Percentiles rank a stretch among this genome's conserved stretches.
phyloP scores from a whole-genome alignment of 2,329 filamentous ascomycete genomes.

The Parastagonospora avenae region DNA sequence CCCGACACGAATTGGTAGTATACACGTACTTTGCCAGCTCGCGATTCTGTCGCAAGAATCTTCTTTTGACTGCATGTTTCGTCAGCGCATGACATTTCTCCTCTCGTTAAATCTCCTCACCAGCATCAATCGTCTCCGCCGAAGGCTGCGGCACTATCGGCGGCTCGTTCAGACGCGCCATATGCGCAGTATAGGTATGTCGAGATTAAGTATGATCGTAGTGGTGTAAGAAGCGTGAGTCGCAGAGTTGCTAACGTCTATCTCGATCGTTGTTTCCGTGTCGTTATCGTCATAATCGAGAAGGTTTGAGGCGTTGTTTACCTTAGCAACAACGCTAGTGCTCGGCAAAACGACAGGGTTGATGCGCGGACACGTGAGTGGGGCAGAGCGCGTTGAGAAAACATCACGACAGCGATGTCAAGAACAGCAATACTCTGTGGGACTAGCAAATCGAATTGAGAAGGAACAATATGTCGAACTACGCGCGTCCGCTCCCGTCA shows the following conservation, averaged over 20 bases:
- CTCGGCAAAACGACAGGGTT: conserved; percentile 2
- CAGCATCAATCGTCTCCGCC: conserved; percentile 68
- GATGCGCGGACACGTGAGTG: conserved; percentile 28
- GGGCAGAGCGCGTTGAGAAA: conserved; percentile 25
- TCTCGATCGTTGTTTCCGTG: conserved; percentile 39
- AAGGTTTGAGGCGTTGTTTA: conserved; percentile 37
- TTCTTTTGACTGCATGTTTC: conserved; percentile 70
- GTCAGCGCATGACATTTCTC: conserved; percentile 55
- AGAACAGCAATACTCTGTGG: not conserved
- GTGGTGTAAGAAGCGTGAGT: conserved; percentile 4
- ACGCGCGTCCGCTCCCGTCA: conserved; percentile 58
- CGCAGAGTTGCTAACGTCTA: conserved; percentile 15
- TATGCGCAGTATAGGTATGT: conserved; percentile 55
- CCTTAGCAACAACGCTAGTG: conserved; percentile 36
- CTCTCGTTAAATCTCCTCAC: conserved; percentile 1
- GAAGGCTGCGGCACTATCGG: conserved; percentile 53
- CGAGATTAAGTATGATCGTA: conserved; percentile 35
- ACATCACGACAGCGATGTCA: not conserved
- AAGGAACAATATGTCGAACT: conserved; percentile 45
- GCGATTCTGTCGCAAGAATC: conserved; percentile 81
- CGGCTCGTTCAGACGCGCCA: conserved; percentile 83
- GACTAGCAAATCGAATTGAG: conserved; percentile 1
- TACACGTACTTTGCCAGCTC: conserved; percentile 68
- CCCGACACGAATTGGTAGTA: not conserved
- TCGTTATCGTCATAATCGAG: conserved; percentile 29